phyloP scores from a whole-genome alignment of 2,329 filamentous ascomycete genomes.

The Cadophora malorum region DNA sequence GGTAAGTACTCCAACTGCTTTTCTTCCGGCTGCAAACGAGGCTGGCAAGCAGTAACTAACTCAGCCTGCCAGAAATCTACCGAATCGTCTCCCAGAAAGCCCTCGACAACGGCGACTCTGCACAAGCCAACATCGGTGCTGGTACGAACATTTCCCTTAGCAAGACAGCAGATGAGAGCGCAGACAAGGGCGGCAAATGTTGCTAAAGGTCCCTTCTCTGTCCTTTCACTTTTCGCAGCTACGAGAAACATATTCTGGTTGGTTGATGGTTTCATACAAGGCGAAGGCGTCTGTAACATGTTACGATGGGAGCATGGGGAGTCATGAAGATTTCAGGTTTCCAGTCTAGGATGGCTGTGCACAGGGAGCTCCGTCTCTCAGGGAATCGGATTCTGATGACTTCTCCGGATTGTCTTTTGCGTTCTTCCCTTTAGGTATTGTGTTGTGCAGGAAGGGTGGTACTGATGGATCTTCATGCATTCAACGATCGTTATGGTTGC shows the following conservation, averaged over 20 bases:
- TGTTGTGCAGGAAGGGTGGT: slow-evolving; percentile 32
- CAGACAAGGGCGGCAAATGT: slow-evolving; percentile 81
- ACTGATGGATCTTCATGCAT: slow-evolving; percentile 36
- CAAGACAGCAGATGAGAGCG: slow-evolving; percentile 78
- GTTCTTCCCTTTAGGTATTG: slow-evolving; percentile 24
- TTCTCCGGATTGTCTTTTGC: slow-evolving; percentile 30
- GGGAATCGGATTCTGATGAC: slow-evolving; percentile 19
- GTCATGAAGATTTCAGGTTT: slow-evolving; percentile 31
- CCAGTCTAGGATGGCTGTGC: slow-evolving; percentile 24
- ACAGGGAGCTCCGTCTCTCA: slow-evolving; percentile 11
- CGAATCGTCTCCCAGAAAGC: slow-evolving; percentile 98
- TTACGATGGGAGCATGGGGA: slow-evolving; percentile 39
- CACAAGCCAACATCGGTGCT: slow-evolving; percentile 79
- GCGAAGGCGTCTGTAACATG: slow-evolving; percentile 43
- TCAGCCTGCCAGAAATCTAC: slow-evolving; percentile 82
- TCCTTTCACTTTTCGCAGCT: slow-evolving; percentile 31
- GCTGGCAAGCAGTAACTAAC: slow-evolving; percentile 21
- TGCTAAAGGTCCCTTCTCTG: slow-evolving; percentile 56
- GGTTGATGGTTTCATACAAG: slow-evolving; percentile 42
- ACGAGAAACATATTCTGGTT: slow-evolving; percentile 40
- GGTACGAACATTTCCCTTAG: slow-evolving; percentile 86
- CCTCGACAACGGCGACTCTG: slow-evolving; percentile 84
- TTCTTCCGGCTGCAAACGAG: neutral
- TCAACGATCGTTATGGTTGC: slow-evolving; percentile 38
- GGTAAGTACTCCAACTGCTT: slow-evolving; percentile 63